phyloP scores from a whole-genome alignment of 1,139 yeast genomes.

The Blastobotrys elegans region DNA sequence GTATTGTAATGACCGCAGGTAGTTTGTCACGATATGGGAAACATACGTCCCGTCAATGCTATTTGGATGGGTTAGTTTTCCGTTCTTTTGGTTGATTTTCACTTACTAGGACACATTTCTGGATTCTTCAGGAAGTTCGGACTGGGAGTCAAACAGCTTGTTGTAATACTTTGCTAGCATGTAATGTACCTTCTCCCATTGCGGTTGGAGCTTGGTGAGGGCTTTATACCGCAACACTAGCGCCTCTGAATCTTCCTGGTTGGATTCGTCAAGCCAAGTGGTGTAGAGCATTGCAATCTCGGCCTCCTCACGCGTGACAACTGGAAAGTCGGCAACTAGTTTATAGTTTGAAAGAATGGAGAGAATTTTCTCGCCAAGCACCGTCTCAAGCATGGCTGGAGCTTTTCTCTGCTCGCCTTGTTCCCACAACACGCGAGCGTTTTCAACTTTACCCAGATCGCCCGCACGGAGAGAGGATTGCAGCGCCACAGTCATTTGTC shows the following conservation, averaged over 20 bases:
- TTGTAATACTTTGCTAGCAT: slow-evolving; percentile 76
- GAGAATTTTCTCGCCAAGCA: slow-evolving; percentile 28
- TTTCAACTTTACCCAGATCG: slow-evolving; percentile 58
- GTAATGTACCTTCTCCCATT: slow-evolving; percentile 79
- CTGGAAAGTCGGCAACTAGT: slow-evolving; percentile 9
- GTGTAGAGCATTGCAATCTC: slow-evolving; percentile 64
- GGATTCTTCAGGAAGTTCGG: slow-evolving; percentile 35
- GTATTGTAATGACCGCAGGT: slow-evolving; percentile 60
- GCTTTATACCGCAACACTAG: slow-evolving; percentile 65
- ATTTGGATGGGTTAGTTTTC: slow-evolving; percentile 1
- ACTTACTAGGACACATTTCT: slow-evolving; percentile 30
- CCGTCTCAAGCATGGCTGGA: slow-evolving; percentile 56
- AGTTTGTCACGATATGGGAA: slow-evolving; percentile 56
- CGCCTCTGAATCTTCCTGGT: slow-evolving; percentile 72
- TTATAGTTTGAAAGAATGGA: slow-evolving; percentile 13
- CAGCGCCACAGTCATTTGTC: slow-evolving; percentile 69
- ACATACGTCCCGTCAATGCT: slow-evolving; percentile 58
- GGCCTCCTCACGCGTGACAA: slow-evolving; percentile 21
- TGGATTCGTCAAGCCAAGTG: slow-evolving; percentile 83
- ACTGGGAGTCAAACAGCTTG: slow-evolving; percentile 64
- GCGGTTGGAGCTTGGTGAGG: slow-evolving; percentile 51
- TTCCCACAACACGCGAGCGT: slow-evolving; percentile 82
- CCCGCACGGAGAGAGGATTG: slow-evolving; percentile 64
- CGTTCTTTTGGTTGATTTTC: neutral
- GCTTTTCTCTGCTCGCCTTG: slow-evolving; percentile 90